A percentile compares a stretch with the other conserved stretches of the same genome.
phyloP scores from a whole-genome alignment of 2,329 filamentous ascomycete species.

The Westerdykella aurantiaca region DNA sequence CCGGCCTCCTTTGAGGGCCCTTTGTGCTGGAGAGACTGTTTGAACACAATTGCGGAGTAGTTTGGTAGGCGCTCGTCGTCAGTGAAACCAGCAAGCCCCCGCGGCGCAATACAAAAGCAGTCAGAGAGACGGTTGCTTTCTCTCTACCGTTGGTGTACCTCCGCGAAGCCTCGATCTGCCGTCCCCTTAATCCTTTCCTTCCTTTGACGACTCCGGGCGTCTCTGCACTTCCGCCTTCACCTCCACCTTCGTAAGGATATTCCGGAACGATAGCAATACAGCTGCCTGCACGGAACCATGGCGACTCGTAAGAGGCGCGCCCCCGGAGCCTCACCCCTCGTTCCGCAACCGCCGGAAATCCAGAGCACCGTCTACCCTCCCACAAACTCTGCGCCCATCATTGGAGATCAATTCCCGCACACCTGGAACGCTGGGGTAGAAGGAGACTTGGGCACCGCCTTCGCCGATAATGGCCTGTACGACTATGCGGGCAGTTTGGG shows the following conservation, averaged over 20 bases:
- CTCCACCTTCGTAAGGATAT: background rate
- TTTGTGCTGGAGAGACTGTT: constrained; percentile 14
- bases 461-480: constrained; percentile 35
- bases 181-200: background rate
- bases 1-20: constrained; percentile 1
- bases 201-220: background rate
- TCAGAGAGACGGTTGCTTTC: constrained; percentile 1
- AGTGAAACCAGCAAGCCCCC: constrained; percentile 4
- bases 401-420: constrained; percentile 30
- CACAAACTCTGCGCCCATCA: constrained; percentile 39
- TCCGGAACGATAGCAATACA: background rate
- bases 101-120: constrained; percentile 7
- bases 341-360: constrained; percentile 43
- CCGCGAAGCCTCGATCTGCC: background rate
- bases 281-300: constrained; percentile 14
- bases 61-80: constrained; percentile 12
- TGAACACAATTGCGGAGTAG: constrained; percentile 8
- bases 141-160: background rate
- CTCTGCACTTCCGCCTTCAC: background rate
- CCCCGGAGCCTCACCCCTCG: constrained; percentile 62
- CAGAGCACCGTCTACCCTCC: constrained; percentile 38
- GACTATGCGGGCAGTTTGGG: constrained; percentile 26
- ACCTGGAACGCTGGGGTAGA: constrained; percentile 27
- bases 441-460: constrained; percentile 21
- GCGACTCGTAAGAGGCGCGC: constrained; percentile 63